Base-by-base conservation (phyloP, 2,329 filamentous ascomycete species). In the Akanthomyces muscarius region DNA sequence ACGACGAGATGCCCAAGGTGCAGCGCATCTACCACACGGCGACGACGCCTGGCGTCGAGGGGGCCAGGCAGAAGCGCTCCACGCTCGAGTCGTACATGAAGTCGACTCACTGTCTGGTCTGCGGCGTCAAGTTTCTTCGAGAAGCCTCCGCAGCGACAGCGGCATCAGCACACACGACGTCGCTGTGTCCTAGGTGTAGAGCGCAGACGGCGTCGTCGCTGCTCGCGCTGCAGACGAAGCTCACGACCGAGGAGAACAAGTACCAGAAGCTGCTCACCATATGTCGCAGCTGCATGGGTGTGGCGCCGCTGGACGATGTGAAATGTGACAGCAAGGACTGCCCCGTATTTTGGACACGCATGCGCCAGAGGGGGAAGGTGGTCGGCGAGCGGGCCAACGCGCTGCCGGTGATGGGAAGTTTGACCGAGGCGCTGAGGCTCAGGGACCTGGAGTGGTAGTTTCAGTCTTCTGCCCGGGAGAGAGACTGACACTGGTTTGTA, bases 51-150 rank as follows among this genome's bases (percentile, higher is more conserved):
- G 71, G 68, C 68, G 69, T 65, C 10, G 69, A 30, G 21, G 33
- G 33, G 33, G 33, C 33, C 69, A 76, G 33, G 33, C 33, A 36
- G 33, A 36, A 76, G 69, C 88, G 84, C 71, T 89, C 85, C 73
- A 97, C 92, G 0, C 83, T 99, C n/a, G 95, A 98, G 71, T 89
- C 86, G n/a, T 99, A 97, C 76, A 89, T 98, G 87, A 89, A 86
- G 66, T 87, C 87, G 0, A 89, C 88, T 0, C 85, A 87, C 2
- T 99, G 95, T 72, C 76, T 94, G 5, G 83, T 94, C 18, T 99
- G 95, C 74, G 81, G 83, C 30, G 75, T 81, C 11, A 87, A 87
- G 69, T 80, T 77, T 56, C 72, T 72, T 63, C 54, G 56, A 42
- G 68, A 70, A 56, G 60, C 52, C 2, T 44, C 48, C 28, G 68